Evolutionary conservation across 805 yeast species (phyloP).

Genomic region (Zygoascus ofunaensis): DNA sequence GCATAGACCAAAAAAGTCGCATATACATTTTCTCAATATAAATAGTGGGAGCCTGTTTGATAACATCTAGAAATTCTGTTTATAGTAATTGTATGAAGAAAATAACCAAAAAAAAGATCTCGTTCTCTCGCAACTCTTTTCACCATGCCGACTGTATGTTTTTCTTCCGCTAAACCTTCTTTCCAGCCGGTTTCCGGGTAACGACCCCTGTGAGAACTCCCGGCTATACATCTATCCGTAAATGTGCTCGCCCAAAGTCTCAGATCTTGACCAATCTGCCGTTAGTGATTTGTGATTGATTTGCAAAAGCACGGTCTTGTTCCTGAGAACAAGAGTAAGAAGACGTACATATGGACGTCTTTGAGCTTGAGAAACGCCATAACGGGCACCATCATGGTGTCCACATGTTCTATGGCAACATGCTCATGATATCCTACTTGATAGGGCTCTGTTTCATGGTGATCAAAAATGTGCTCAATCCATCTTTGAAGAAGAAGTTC

Average conservation of each 20-base stretch:
- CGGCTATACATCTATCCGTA: neutral
- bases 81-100: no score
- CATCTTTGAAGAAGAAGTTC: neutral
- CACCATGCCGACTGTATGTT: no score
- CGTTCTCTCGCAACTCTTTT: no score
- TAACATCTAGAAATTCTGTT: no score
- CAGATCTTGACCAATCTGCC: neutral
- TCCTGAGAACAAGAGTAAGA: no score
- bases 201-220: no score
- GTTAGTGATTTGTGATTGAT: neutral
- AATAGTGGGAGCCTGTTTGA: no score
- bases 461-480: neutral
- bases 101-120: no score
- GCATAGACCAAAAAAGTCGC: neutral
- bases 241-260: neutral
- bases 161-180: no score
- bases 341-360: neutral
- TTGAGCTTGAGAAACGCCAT: conserved; percentile 1
- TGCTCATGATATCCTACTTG: conserved; percentile 9
- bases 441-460: conserved; percentile 7
- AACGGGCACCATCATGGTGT: conserved; percentile 14
- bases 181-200: no score
- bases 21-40: neutral
- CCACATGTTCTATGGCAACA: conserved; percentile 16
- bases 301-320: no score